Evolutionary conservation across 1,284 basidiomycete species (phyloP), one percentile per base, ranked within the genome.

Genomic region (Pseudozyma tsukubaensis): DNA sequence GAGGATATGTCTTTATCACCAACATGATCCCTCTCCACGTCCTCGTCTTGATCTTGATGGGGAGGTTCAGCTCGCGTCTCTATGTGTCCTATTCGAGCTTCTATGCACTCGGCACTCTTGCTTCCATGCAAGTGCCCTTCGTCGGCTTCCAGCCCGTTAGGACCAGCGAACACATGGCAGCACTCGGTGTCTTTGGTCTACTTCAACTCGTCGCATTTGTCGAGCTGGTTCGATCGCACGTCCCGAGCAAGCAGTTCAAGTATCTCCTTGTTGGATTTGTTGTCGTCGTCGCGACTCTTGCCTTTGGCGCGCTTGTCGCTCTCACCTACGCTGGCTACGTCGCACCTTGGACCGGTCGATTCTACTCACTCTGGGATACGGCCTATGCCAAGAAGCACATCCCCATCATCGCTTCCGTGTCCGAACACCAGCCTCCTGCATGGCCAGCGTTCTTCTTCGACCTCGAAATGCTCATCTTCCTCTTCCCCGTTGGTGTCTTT

Each of bases 381-480:
- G 94, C 93, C 39, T 99, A 99, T 84, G 97, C 96, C 66, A 97
- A 97, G 86, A 93, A 92, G 84, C 92, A 94, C 85, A 94, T 97
- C 80, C 95, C 95, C 37, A 98, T 99, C 87, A 98, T 99, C 82
- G 97, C 97, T 7, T 98, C 96, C 19, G 97, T 98, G 19, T 97
- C 94, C n/a, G 97, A 99, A 86, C 97, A 99, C 87, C 97, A 99
- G 85, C 97, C 97, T 14, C 99, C 97, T 11, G 96, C 97, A 42
- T 99, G 97, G 97, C 94, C 96, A 4, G 92, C 96, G 3, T 99
- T 99, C 90, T 99, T 97, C 88, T 98, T 97, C 91, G 96, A 99
- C 85, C 90, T 99, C 66, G 92, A 98, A 82, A 92, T 97, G 89
- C 91, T 99, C 84, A 92, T 99, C 80, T 97, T 94, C 89, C 87